Evolutionary conservation across 192 early-diverging fungal species (phyloP), one percentile per base, ranked within the genome.

Genomic region (Borealophlyctis nickersoniae): DNA sequence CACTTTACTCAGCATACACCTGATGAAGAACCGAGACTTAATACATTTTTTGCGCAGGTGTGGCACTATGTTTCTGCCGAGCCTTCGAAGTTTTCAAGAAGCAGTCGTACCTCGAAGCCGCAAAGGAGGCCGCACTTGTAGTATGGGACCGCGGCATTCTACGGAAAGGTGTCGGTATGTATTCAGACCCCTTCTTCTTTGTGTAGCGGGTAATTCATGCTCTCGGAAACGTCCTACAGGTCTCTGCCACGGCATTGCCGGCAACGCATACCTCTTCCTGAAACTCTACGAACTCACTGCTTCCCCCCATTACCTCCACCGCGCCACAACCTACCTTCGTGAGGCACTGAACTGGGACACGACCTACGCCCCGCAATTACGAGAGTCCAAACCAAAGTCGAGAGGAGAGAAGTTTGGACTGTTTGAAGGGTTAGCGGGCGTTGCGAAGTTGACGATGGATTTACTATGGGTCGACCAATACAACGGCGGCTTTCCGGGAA

Each of bases 211-310:
- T 59, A 28, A n/a, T 62, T 26, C 57, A 63, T 60, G 2, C n/a
- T 19, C 53, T 60, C 58, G n/a, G 31, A n/a, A 56, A 23, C 55
- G 22, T 0, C 14, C 23, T 26, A 60, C 29, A 67, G 65, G 67
- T n/a, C 68, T 70, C 3, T 67, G 63, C 28, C 62, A 71, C 49
- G 69, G 69, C 62, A 49, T 71, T 30, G 16, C 69, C 22, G 69
- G 69, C 31, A 71, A 71, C 63, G 63, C 62, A n/a, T 45, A 34
- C 36, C 19, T 66, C 22, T 71, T 71, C 51, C 28, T 68, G 35
- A 23, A 49, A 28, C 63, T 71, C 3, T 71, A 64, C 55, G 9
- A 48, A 22, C 22, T 48, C 16, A 71, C 69, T 3, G 33, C 36
- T 23, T 55, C 67, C 27, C 29, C 23, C 27, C 29, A 13, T 2